Percentiles rank a stretch among this genome's conserved stretches.
Evolutionary conservation across 1,284 basidiomycete species (phyloP).

Genomic region (Thelephora terrestris): DNA sequence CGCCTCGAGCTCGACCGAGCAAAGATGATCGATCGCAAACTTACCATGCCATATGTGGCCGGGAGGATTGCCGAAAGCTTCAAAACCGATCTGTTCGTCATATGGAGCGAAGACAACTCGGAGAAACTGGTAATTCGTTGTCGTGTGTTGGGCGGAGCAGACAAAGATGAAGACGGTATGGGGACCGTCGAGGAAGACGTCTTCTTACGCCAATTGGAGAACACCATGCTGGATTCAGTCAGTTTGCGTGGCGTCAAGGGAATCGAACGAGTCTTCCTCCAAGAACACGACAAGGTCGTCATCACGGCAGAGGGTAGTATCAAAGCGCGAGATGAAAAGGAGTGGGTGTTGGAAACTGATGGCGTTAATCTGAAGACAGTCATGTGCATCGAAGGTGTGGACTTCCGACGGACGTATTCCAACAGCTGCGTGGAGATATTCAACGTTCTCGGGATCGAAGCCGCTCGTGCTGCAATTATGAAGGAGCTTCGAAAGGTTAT

Average conservation of each 20-base stretch:
- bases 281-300: conserved; percentile 76
- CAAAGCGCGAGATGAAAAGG: conserved; percentile 52
- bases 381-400: conserved; percentile 92
- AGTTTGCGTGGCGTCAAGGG: conserved; percentile 87
- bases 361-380: conserved; percentile 93
- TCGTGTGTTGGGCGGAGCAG: conserved; percentile 81
- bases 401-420: conserved; percentile 86
- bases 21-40: conserved; percentile 95
- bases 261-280: conserved; percentile 91
- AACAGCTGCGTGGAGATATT: conserved; percentile 97
- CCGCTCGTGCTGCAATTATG: conserved; percentile 88
- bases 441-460: conserved; percentile 97
- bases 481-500: conserved; percentile 91
- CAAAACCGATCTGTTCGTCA: conserved; percentile 95
- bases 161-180: conserved; percentile 83
- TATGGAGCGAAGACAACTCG: conserved; percentile 98
- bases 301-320: conserved; percentile 59
- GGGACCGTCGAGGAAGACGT: conserved; percentile 85
- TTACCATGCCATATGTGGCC: conserved; percentile 94
- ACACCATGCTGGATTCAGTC: conserved; percentile 95
- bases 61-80: conserved; percentile 91
- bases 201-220: conserved; percentile 93
- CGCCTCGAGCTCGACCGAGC: conserved; percentile 95
- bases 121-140: conserved; percentile 97
- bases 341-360: conserved; percentile 98